Base-by-base conservation (phyloP, 768 basidiomycete species). In the Panaeolus cyanescens region DNA sequence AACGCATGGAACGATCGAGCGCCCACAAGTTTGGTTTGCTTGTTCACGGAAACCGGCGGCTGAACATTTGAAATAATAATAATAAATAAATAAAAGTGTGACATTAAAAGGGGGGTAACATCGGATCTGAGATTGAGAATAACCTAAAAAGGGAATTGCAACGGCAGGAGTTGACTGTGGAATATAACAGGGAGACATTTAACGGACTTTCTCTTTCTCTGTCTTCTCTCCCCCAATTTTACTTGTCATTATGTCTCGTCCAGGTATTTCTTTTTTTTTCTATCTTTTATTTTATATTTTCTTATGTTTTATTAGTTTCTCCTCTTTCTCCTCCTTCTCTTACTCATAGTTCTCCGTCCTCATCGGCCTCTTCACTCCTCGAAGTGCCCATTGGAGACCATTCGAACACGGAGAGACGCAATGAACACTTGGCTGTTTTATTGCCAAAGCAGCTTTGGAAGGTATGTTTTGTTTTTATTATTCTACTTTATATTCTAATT, bases 371-470 rank as follows among this genome's bases (percentile, higher is more conserved):
- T 59, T 67, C 71, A 61, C 67, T 73, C 37, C 64, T 67, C 68
- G 69, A 69, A 59, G 64, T 68, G 31, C 59, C 62, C 42, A 50
- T 75, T 75, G 0, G 62, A 64, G 30, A 28, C 40, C 58, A 22
- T 28, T 50, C 54, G 34, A 32, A 40, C 39, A 54, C 50, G 32
- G 70, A 71, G 58, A 80, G 80, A 32, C 72, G 73, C 58, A 90
- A 92, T 72, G 88, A 92, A 72, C 90, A 93, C 67, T 83, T 93
- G 28, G 92, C 92, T 20, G 89, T 93, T 30, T 79, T 92, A 12
- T 83, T 93, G 40, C 83, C 85, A 25, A 85, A 78, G 68, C 74
- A 77, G 56, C 82, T 91, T 36, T 93, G 92, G 92, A 93, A 93
- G 86, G 88, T 86, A 25, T 34, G 76, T 68, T 3, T 31, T 32